Conservation (phyloP, 1,284 basidiomycete genomes). For the Fomitiporia mediterranea region DNA sequence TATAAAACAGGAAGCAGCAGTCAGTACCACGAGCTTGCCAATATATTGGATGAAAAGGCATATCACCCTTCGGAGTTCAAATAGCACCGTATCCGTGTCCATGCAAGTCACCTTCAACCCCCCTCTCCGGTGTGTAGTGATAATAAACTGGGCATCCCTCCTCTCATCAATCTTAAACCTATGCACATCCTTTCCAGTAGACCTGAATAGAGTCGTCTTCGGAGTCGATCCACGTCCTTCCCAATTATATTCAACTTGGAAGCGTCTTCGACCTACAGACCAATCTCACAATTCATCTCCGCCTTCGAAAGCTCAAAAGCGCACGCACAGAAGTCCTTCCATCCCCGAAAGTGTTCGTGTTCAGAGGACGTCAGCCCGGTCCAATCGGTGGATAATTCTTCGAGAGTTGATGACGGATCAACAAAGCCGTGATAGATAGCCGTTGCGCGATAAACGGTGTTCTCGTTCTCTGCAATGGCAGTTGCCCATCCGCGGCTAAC, state of each 20-base stretch:
- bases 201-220: background rate
- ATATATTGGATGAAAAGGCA: background rate
- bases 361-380: constrained; percentile 27
- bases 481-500: constrained; percentile 41
- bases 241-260: constrained; percentile 52
- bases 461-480: constrained; percentile 43
- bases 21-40: constrained; percentile 1
- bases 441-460: constrained; percentile 46
- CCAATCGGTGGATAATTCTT: constrained; percentile 9
- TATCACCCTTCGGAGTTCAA: constrained; percentile 45
- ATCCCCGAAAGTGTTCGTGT: constrained; percentile 35
- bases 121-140: constrained; percentile 50
- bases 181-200: constrained; percentile 44
- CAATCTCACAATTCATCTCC: constrained; percentile 19
- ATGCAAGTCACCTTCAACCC: constrained; percentile 55
- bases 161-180: constrained; percentile 70
- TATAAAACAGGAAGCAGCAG: background rate
- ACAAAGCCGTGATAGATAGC: constrained; percentile 47
- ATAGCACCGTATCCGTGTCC: constrained; percentile 43
- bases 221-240: constrained; percentile 37
- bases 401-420: constrained; percentile 26
- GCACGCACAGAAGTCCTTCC: constrained; percentile 60
- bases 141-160: constrained; percentile 40
- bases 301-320: background rate
- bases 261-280: constrained; percentile 40